Conservation (phyloP, 352 stramenopile genomes). For the Lagenidium sp. region DNA sequence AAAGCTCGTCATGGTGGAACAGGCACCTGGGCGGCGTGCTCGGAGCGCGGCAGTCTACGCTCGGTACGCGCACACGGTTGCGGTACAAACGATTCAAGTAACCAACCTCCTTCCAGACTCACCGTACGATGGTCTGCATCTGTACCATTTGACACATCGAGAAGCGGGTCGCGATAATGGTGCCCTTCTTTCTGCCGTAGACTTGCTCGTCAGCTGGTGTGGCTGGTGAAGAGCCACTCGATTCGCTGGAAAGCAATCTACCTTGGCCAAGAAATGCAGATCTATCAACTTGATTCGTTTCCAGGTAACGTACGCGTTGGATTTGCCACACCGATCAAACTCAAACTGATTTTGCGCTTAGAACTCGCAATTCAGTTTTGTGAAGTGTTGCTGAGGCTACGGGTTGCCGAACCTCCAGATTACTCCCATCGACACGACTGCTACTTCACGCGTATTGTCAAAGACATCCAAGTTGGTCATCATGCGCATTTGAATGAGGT, state of each 20-base stretch:
- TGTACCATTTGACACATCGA: too few species aligned
- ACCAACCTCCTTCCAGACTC: constrained; percentile 2
- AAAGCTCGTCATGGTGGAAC: constrained; percentile 31
- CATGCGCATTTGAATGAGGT: constrained; percentile 3
- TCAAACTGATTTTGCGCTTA: background rate
- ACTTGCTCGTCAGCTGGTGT: constrained; percentile 23
- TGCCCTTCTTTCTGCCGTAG: constrained; percentile 10
- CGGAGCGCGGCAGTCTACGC: constrained; percentile 26
- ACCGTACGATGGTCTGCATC: too few species aligned
- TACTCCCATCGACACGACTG: constrained; percentile 2
- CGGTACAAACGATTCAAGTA: constrained; percentile 1
- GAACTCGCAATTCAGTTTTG: constrained; percentile 14
- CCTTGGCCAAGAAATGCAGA: constrained; percentile 27
- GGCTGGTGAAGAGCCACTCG: constrained; percentile 26
- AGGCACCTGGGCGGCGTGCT: constrained; percentile 23
- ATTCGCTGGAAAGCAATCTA: constrained; percentile 39
- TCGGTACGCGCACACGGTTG: constrained; percentile 21
- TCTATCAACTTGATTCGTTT: constrained; percentile 41
- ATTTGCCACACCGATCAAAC: background rate
- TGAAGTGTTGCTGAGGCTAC: constrained; percentile 8
- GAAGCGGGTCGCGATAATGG: too few species aligned
- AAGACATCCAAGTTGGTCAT: constrained; percentile 10
- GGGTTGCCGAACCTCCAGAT: constrained; percentile 1
- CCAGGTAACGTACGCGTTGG: constrained; percentile 16
- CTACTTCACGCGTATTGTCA: constrained; percentile 7